Percentiles rank a stretch among this genome's conserved stretches.
Evolutionary conservation across 306 rosid genomes (phyloP).

Genomic region (Chamaecrista fasciculata): DNA sequence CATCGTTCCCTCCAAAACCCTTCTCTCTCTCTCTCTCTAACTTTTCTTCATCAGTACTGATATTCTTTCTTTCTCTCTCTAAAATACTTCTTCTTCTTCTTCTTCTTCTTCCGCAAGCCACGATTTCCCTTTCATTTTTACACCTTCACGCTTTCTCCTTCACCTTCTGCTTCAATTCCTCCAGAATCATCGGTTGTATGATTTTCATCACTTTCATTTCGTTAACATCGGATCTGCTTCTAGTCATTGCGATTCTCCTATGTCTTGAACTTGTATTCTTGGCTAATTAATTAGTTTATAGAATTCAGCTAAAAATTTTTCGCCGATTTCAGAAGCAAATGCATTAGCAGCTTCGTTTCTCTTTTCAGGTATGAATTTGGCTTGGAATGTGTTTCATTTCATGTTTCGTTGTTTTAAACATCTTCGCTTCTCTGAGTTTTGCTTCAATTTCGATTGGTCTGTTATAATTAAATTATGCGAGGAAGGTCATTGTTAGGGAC

Average conservation of each 20-base stretch:
- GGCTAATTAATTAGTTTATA: background rate
- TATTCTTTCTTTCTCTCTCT: slow-evolving; percentile 29
- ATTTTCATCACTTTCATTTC: slow-evolving; percentile 1
- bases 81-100: slow-evolving; percentile 22
- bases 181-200: slow-evolving; percentile 3
- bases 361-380: slow-evolving; percentile 4
- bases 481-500: background rate
- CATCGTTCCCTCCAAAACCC: slow-evolving; percentile 58
- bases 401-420: background rate
- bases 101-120: slow-evolving; percentile 4
- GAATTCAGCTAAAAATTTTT: slow-evolving; percentile 4
- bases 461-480: slow-evolving; percentile 25
- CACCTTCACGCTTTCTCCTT: slow-evolving; percentile 6
- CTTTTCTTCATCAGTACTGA: slow-evolving; percentile 1
- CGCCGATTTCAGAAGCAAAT: background rate
- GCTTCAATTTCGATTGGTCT: slow-evolving; percentile 14
- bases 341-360: background rate
- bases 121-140: slow-evolving; percentile 27
- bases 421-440: background rate
- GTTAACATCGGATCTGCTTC: slow-evolving; percentile 39
- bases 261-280: background rate
- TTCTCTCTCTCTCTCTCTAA: slow-evolving; percentile 30
- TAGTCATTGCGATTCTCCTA: slow-evolving; percentile 15
- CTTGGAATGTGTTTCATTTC: slow-evolving; percentile 5
- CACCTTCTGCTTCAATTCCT: slow-evolving; percentile 8